A percentile compares a stretch with the other conserved stretches of the same genome.
phyloP scores from a whole-genome alignment of 306 rosid genomes.

The Dicorynia guianensis region DNA sequence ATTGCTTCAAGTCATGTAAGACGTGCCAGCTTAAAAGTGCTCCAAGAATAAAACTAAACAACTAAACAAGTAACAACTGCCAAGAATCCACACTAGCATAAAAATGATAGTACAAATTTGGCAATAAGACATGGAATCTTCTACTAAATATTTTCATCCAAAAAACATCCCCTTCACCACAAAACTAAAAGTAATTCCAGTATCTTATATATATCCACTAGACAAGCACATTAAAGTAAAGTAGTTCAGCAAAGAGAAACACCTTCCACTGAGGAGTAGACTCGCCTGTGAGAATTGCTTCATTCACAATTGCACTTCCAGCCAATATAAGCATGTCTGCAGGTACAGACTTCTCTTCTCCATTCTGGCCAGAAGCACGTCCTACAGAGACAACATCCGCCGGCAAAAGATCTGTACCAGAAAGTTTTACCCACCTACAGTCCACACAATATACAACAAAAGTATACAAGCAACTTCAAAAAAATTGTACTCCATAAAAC shows the following conservation, averaged over 20 bases:
- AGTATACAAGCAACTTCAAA: conserved; percentile 8
- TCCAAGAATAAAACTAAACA: conserved; percentile 1
- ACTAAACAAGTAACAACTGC: conserved; percentile 10
- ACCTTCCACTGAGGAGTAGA: conserved; percentile 99
- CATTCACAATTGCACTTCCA: conserved; percentile 95
- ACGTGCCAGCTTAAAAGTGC: background rate
- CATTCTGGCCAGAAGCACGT: conserved; percentile 81
- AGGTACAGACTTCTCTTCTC: conserved; percentile 96
- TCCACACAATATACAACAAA: conserved; percentile 24
- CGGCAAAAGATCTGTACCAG: conserved; percentile 95
- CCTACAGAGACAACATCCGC: conserved; percentile 98
- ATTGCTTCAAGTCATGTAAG: conserved; percentile 1
- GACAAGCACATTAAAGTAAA: conserved; percentile 23
- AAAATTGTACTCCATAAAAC: conserved; percentile 32
- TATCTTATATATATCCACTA: background rate
- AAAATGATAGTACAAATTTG: conserved; percentile 6
- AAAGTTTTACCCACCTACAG: conserved; percentile 86
- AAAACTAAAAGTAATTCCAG: conserved; percentile 2
- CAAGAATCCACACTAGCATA: conserved; percentile 16
- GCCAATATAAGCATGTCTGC: conserved; percentile 99
- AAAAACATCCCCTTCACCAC: background rate
- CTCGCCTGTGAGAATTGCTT: conserved; percentile 99
- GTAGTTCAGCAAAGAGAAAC: conserved; percentile 54
- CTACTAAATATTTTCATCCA: conserved; percentile 1
- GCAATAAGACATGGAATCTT: conserved; percentile 12